Evolutionary conservation across 192 early-diverging fungal species (phyloP).

Genomic region (Powellomyces hirtus): DNA sequence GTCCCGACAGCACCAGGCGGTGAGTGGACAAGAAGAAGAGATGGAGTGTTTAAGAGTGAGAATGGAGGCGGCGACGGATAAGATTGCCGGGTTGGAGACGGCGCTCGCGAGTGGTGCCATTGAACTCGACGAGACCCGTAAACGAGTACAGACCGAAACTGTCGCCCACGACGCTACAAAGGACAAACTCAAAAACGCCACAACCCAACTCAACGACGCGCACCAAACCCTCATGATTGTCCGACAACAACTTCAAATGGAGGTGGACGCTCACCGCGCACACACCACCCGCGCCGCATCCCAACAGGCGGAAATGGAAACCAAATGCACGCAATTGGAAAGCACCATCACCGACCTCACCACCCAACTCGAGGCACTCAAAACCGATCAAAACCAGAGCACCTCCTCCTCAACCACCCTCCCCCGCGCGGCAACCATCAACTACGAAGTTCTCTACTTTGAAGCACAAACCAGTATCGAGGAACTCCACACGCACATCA

Average conservation of each 20-base stretch:
- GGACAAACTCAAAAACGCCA: slow-evolving; percentile 6
- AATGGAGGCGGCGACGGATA: neutral
- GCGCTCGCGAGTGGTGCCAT: slow-evolving; percentile 21
- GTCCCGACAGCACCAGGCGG: neutral
- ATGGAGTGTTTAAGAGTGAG: slow-evolving; percentile 5
- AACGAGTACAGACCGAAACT: slow-evolving; percentile 20
- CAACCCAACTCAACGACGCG: neutral
- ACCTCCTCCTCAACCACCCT: no score
- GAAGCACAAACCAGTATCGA: slow-evolving; percentile 21
- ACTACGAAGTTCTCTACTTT: slow-evolving; percentile 16
- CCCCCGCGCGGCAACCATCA: neutral
- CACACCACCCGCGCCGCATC: neutral
- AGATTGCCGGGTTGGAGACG: slow-evolving; percentile 26
- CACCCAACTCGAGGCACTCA: neutral
- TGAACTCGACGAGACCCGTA: slow-evolving; percentile 31
- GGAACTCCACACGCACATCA: slow-evolving; percentile 12
- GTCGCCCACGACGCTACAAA: slow-evolving; percentile 2
- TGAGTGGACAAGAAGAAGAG: slow-evolving; percentile 9
- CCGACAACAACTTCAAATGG: neutral
- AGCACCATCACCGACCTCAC: neutral
- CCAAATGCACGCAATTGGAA: neutral
- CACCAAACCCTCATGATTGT: neutral
- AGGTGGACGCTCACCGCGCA: neutral
- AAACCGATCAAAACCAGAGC: neutral
- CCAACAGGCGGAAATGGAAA: neutral